phyloP scores from a whole-genome alignment of 495 filamentous ascomycete genomes.

The Podospora australis region DNA sequence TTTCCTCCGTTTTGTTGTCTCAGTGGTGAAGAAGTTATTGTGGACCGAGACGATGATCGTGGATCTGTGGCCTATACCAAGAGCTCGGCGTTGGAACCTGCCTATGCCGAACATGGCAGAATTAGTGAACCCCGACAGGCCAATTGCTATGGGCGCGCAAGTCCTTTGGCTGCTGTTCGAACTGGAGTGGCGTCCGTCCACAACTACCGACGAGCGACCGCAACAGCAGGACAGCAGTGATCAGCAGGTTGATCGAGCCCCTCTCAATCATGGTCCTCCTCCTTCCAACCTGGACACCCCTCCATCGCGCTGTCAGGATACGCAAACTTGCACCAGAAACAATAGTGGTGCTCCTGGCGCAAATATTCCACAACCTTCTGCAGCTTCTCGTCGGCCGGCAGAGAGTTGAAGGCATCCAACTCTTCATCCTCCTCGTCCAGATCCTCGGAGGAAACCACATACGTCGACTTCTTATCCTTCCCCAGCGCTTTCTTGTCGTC shows the following conservation, averaged over 20 bases:
- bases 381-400: slow-evolving; percentile 59
- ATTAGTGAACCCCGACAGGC: no score
- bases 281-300: slow-evolving; percentile 81
- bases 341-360: slow-evolving; percentile 68
- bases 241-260: no score
- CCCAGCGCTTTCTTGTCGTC: slow-evolving; percentile 45
- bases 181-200: no score
- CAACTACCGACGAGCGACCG: background rate
- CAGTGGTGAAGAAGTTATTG: no score
- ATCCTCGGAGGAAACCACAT: slow-evolving; percentile 55
- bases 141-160: no score
- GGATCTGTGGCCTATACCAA: no score
- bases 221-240: no score
- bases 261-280: slow-evolving; percentile 87
- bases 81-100: no score
- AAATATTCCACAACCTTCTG: slow-evolving; percentile 59
- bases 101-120: no score
- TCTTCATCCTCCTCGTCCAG: slow-evolving; percentile 78
- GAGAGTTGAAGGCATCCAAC: slow-evolving; percentile 72
- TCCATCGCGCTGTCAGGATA: slow-evolving; percentile 70
- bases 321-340: slow-evolving; percentile 90
- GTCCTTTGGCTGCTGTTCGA: no score
- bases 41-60: no score
- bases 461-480: slow-evolving; percentile 26
- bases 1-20: no score